Evolutionary conservation across 1,284 basidiomycete species (phyloP).

Genomic region (Crepidotus sp.): DNA sequence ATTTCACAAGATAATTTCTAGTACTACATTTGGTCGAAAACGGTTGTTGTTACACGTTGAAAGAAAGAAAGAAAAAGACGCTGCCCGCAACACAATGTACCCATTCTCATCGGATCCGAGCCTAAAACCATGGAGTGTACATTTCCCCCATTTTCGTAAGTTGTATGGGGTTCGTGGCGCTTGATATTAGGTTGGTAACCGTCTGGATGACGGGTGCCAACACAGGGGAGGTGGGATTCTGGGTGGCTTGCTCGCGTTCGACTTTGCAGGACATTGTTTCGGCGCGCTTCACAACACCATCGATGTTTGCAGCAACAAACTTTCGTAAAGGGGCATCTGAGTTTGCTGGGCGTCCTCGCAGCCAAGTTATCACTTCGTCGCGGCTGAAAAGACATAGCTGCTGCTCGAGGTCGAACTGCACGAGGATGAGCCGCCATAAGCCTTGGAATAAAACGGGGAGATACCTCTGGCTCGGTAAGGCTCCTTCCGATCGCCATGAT

Average conservation of each 20-base stretch:
- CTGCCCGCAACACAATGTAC: no score
- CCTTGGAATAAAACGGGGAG: slow-evolving; percentile 9
- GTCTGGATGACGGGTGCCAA: slow-evolving; percentile 66
- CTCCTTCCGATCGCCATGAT: slow-evolving; percentile 89
- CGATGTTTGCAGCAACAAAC: slow-evolving; percentile 66
- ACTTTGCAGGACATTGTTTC: slow-evolving; percentile 80
- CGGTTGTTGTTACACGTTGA: not conserved
- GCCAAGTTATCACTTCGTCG: slow-evolving; percentile 84
- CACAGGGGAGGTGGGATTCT: slow-evolving; percentile 54
- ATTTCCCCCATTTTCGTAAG: slow-evolving; percentile 75
- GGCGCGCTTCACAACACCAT: slow-evolving; percentile 77
- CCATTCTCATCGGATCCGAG: no score
- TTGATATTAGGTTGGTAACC: slow-evolving; percentile 76
- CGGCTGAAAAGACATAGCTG: slow-evolving; percentile 85
- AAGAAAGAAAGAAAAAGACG: no score
- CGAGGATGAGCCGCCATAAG: not conserved
- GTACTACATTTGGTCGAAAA: not conserved
- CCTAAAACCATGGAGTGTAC: slow-evolving; percentile 78
- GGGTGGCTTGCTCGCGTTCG: slow-evolving; percentile 50
- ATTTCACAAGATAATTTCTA: no score
- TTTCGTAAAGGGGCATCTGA: slow-evolving; percentile 59
- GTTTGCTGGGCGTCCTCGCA: slow-evolving; percentile 41
- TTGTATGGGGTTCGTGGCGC: slow-evolving; percentile 66
- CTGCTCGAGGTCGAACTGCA: slow-evolving; percentile 79
- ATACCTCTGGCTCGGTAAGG: slow-evolving; percentile 87